phyloP scores from a whole-genome alignment of 2,329 filamentous ascomycete genomes.

The Aspergillus luchuensis region DNA sequence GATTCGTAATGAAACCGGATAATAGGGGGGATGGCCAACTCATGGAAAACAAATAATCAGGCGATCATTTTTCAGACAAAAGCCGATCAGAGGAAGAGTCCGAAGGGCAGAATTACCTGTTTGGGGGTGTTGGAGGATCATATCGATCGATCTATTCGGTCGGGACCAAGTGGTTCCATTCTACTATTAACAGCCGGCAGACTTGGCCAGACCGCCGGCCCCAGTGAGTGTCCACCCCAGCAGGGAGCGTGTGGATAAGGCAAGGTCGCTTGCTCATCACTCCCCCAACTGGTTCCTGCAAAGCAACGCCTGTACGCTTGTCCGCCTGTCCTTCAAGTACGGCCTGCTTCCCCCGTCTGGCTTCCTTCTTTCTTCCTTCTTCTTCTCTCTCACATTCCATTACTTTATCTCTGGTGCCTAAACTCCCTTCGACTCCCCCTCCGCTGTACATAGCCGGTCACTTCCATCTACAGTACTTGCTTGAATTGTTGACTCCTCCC shows the following conservation, averaged over 20 bases:
- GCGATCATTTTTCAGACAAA: not conserved
- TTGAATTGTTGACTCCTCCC: slow-evolving; percentile 14
- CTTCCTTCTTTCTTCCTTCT: slow-evolving; percentile 3
- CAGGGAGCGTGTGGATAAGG: slow-evolving; percentile 10
- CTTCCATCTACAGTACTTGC: slow-evolving; percentile 5
- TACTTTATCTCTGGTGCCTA: slow-evolving; percentile 2
- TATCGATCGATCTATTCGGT: slow-evolving; percentile 16
- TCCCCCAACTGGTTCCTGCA: slow-evolving; percentile 20
- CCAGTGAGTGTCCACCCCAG: slow-evolving; percentile 10
- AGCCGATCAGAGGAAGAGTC: not conserved
- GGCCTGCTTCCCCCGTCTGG: slow-evolving; percentile 8
- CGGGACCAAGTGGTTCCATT: slow-evolving; percentile 12
- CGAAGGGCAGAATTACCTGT: slow-evolving; percentile 1
- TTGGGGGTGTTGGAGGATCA: not conserved
- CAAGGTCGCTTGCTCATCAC: slow-evolving; percentile 9
- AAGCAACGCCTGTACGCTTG: not conserved
- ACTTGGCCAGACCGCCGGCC: slow-evolving; percentile 23
- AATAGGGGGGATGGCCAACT: not conserved
- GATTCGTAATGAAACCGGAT: not conserved
- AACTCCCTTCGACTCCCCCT: not conserved
- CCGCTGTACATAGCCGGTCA: not conserved
- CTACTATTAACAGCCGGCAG: slow-evolving; percentile 20
- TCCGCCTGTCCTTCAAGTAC: slow-evolving; percentile 16
- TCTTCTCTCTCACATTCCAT: not conserved
- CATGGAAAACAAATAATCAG: not conserved